A percentile compares a stretch with the other conserved stretches of the same genome.
Conservation (phyloP, 768 basidiomycete genomes). For the Rhodotorula graminis region DNA sequence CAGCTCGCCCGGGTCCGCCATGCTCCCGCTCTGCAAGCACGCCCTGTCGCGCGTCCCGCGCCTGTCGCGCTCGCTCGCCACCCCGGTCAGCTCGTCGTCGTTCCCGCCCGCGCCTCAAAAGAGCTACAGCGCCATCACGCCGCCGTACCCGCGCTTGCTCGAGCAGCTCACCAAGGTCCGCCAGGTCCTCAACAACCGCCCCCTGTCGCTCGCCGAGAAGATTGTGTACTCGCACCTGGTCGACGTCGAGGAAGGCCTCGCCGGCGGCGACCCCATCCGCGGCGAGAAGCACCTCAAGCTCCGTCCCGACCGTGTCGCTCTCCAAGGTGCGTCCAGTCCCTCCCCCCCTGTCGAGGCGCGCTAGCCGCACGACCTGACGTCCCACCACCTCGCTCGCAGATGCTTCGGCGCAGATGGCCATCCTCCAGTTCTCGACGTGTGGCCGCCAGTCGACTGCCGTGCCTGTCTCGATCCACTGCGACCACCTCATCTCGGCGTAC, state of each 20-base stretch:
- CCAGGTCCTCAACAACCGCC: slow-evolving; percentile 63
- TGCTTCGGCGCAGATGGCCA: slow-evolving; percentile 54
- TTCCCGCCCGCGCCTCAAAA: slow-evolving; percentile 52
- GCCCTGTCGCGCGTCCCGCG: neutral
- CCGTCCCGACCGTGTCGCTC: slow-evolving; percentile 85
- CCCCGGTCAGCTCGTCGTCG: neutral
- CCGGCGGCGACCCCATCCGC: slow-evolving; percentile 62
- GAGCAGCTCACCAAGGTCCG: slow-evolving; percentile 67
- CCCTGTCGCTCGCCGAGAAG: slow-evolving; percentile 93
- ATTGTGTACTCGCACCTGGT: slow-evolving; percentile 88
- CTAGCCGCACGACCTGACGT: too few species aligned
- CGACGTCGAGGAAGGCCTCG: slow-evolving; percentile 66
- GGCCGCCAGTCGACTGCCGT: slow-evolving; percentile 78
- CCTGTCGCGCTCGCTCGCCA: slow-evolving; percentile 19
- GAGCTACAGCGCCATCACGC: slow-evolving; percentile 70
- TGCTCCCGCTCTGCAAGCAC: slow-evolving; percentile 13
- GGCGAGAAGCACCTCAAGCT: slow-evolving; percentile 88
- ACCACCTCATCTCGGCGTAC: slow-evolving; percentile 93
- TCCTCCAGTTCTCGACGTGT: slow-evolving; percentile 97
- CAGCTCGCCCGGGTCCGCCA: neutral
- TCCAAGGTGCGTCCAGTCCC: slow-evolving; percentile 80
- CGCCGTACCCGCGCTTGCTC: slow-evolving; percentile 71
- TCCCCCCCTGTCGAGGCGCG: neutral
- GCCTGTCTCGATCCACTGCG: slow-evolving; percentile 75
- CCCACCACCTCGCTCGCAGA: slow-evolving; percentile 40